Conservation (phyloP, 495 filamentous ascomycete genomes). For the Neurospora sp. region DNA sequence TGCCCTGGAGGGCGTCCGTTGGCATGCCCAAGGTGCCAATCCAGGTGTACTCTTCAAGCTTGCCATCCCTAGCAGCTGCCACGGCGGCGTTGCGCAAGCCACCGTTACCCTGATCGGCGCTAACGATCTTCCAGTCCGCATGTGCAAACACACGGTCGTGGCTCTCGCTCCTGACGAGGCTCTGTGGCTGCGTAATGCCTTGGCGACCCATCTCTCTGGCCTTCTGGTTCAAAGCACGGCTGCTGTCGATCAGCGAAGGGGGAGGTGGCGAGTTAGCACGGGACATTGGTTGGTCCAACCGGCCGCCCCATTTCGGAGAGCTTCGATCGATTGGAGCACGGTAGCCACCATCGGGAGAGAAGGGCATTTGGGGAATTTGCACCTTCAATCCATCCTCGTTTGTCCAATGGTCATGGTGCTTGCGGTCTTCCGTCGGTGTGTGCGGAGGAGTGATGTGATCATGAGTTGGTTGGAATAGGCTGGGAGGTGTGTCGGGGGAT, state of each 20-base stretch:
- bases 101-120: slow-evolving; percentile 81
- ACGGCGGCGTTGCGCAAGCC: slow-evolving; percentile 79
- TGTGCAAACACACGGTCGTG: slow-evolving; percentile 55
- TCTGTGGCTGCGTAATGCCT: slow-evolving; percentile 37
- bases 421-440: slow-evolving; percentile 52
- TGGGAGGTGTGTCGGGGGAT: slow-evolving; percentile 28
- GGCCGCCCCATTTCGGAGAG: slow-evolving; percentile 61
- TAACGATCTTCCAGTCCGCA: slow-evolving; percentile 71
- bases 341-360: slow-evolving; percentile 22
- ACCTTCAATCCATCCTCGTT: slow-evolving; percentile 40
- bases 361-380: slow-evolving; percentile 25
- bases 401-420: slow-evolving; percentile 47
- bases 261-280: slow-evolving; percentile 57
- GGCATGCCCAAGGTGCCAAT: slow-evolving; percentile 89
- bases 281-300: slow-evolving; percentile 63
- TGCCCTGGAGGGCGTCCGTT: slow-evolving; percentile 63
- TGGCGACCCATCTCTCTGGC: slow-evolving; percentile 37
- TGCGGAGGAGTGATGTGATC: slow-evolving; percentile 38
- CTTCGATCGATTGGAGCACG: slow-evolving; percentile 51
- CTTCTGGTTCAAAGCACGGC: slow-evolving; percentile 40
- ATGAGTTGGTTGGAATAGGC: slow-evolving; percentile 31
- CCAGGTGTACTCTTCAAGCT: slow-evolving; percentile 63
- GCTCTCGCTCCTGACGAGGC: slow-evolving; percentile 36
- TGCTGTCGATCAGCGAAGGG: slow-evolving; percentile 58
- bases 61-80: slow-evolving; percentile 56